Percentiles rank a stretch among this genome's conserved stretches.
phyloP scores from a whole-genome alignment of 192 early-diverging fungal genomes.

The Dissophora ornata region DNA sequence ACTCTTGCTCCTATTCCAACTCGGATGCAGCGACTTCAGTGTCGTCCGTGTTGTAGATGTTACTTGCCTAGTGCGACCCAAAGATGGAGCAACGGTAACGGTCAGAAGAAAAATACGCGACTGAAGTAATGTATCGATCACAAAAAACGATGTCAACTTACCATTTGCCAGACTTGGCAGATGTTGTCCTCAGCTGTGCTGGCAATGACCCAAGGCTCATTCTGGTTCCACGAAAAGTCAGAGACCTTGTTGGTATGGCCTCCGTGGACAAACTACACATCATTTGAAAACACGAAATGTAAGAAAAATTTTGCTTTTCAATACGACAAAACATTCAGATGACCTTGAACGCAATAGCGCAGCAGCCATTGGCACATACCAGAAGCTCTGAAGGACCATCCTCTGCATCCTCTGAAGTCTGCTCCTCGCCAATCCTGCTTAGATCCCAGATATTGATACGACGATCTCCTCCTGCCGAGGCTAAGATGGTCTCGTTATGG shows the following conservation, averaged over 20 bases:
- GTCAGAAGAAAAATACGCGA: too few species aligned
- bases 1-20: conserved; percentile 36
- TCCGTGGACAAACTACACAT: conserved; percentile 90
- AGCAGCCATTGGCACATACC: too few species aligned
- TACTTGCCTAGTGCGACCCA: conserved; percentile 66
- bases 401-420: conserved; percentile 95
- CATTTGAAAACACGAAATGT: too few species aligned
- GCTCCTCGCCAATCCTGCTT: conserved; percentile 93
- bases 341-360: too few species aligned
- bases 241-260: conserved; percentile 97
- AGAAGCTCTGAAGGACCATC: conserved; percentile 97
- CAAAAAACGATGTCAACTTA: conserved; percentile 46
- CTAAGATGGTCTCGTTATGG: conserved; percentile 90
- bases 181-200: conserved; percentile 97
- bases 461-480: conserved; percentile 90
- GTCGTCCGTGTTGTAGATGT: conserved; percentile 65
- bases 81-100: too few species aligned
- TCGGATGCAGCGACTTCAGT: conserved; percentile 52
- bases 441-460: conserved; percentile 96
- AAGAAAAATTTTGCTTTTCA: too few species aligned
- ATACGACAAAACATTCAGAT: too few species aligned
- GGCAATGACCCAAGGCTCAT: conserved; percentile 94
- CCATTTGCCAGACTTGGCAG: conserved; percentile 99
- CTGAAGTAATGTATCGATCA: not conserved
- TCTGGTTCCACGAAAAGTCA: conserved; percentile 95